Evolutionary conservation across 108 stramenopile species (phyloP), one percentile per base, ranked within the genome.

Genomic region (Nitzschia sp.): DNA sequence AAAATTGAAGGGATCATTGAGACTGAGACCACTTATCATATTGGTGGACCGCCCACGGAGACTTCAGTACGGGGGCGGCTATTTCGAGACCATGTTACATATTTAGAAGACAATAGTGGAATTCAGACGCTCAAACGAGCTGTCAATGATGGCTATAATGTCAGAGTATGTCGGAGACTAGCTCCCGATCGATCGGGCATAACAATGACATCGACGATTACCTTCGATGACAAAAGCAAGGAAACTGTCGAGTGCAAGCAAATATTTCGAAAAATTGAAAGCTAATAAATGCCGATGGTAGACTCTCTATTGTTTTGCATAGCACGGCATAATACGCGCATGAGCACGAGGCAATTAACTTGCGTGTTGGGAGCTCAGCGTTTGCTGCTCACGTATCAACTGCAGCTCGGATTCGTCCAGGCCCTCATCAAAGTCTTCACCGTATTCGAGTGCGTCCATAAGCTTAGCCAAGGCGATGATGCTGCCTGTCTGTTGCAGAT

Each of bases 401-500:
- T 67, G 57, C 19, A 77, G 48, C 49, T 77, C 76, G 11, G 68
- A 66, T 49, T 77, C 77, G 45, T 78, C 77, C 1, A 78, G 57
- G 25, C 68, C 70, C 58, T 86, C 81, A 27, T 88, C 83, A 34
- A 78, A 72, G 32, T 89, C 84, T 42, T 79, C 80, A 46, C 83
- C 82, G 69, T 88, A 79, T 29, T 88, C 86, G 54, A 94, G 66
- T 15, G 90, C 89, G 74, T 94, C 90, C 90, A 91, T 90, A 27
- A 94, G 58, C 70, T 91, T 91, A 28, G 93, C 88, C 28, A 94
- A 57, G 5, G 88, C 90, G 79, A 94, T 94, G 30, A 94, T 91
- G 54, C 84, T 87, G 42, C 90, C 90, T 27, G 88, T 91, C 64
- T 91, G 85, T 64, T 94, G 84, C 18, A 94, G 71, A 46, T 91